Percentiles rank a stretch among this genome's conserved stretches.
Evolutionary conservation across 2,329 filamentous ascomycete genomes (phyloP).

Genomic region (Trichoderma sp.): DNA sequence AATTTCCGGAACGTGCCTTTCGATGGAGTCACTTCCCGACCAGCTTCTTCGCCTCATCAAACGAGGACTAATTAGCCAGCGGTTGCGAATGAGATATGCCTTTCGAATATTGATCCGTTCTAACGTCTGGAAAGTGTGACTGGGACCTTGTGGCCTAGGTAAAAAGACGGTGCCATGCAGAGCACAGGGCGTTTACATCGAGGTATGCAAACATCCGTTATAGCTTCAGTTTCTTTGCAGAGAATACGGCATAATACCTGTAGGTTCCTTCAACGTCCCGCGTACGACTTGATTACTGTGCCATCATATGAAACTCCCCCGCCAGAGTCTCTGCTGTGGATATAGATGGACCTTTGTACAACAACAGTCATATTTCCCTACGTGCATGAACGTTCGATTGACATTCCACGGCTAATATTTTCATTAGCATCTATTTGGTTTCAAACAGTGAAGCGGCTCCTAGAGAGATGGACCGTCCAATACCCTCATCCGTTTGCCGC

Average conservation of each 20-base stretch:
- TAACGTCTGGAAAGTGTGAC: background rate
- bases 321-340: background rate
- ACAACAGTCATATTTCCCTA: background rate
- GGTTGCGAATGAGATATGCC: background rate
- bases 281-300: slow-evolving; percentile 31
- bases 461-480: background rate
- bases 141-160: background rate
- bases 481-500: background rate
- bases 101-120: background rate
- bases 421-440: background rate
- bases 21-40: background rate
- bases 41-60: background rate
- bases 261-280: slow-evolving; percentile 29
- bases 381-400: background rate
- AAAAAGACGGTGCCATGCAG: background rate
- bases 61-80: background rate
- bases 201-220: slow-evolving; percentile 32
- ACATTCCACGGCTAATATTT: background rate
- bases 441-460: background rate
- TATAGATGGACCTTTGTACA: background rate
- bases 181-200: slow-evolving; percentile 12
- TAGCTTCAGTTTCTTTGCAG: slow-evolving; percentile 20
- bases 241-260: slow-evolving; percentile 26
- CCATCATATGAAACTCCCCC: slow-evolving; percentile 32
- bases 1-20: background rate